Percentiles rank a stretch among this genome's conserved stretches.
These are phyloP conservation scores for Cladophialophora carrionii DNA, from an alignment of 2,329 filamentous ascomycete genomes.

Conservation along the genomic window DNA sequence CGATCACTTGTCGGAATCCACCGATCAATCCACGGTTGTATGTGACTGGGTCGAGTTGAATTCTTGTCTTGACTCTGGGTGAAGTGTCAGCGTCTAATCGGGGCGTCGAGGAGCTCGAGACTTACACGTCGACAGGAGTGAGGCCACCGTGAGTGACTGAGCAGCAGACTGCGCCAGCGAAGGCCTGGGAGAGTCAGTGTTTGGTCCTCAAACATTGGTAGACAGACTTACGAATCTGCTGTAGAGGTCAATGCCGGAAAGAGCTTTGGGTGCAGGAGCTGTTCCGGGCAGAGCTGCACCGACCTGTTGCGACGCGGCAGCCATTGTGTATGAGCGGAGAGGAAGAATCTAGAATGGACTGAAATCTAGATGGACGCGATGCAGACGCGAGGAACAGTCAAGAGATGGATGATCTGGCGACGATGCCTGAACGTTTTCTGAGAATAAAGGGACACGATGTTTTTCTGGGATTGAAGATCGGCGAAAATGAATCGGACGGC, in stretches of 20 bases:
- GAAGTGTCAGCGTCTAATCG: constrained; percentile 40
- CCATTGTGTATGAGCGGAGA: constrained; percentile 44
- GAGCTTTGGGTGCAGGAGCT: constrained; percentile 57
- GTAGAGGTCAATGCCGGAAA: constrained; percentile 75
- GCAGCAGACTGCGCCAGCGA: constrained; percentile 97
- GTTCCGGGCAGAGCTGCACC: constrained; percentile 55
- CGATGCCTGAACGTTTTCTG: constrained; percentile 1
- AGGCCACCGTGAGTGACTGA: constrained; percentile 95
- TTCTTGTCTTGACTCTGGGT: constrained; percentile 87
- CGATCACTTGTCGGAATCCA: constrained; percentile 82
- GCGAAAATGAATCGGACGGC: constrained; percentile 23
- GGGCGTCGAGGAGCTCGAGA: constrained; percentile 43
- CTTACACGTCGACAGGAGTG: constrained; percentile 99
- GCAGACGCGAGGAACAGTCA: background rate
- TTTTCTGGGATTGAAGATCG: constrained; percentile 9
- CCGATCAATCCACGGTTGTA: constrained; percentile 88
- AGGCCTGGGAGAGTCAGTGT: constrained; percentile 56
- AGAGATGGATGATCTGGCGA: constrained; percentile 3
- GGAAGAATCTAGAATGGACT: constrained; percentile 22
- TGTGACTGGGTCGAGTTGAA: constrained; percentile 85
- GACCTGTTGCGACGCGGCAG: constrained; percentile 54
- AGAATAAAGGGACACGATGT: background rate
- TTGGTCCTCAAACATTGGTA: background rate
- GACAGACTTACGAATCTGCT: constrained; percentile 50
- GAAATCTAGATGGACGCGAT: constrained; percentile 15